Base-by-base conservation (phyloP, 441 rosid genomes). In the Eugenia klotzschiana region DNA sequence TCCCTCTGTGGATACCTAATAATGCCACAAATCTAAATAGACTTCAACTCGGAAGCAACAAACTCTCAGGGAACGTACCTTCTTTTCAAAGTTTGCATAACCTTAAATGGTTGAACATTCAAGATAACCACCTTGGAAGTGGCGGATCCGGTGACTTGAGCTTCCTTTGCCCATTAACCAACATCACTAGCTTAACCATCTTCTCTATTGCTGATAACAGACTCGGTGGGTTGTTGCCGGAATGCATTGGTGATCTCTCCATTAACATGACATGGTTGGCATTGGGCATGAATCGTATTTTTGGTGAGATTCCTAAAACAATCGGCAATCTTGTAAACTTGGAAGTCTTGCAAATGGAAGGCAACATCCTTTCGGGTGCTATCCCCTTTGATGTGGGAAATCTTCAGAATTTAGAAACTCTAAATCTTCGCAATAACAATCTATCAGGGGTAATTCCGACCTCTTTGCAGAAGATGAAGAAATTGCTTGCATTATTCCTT, bases 291-390 rank as follows among this genome's bases (percentile, higher is more conserved):
- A 57, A 57, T 57, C 2, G 9, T 57, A 57, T 57, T 2, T 1
- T 1, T 57, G 37, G 69, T 3, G 69, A 57, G 20, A 26, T 57
- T 3, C 69, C 69, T 1, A 26, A 2, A 57, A 8, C 20, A 57
- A 57, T 57, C 1, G 2, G 2, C 37, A 57, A 25, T 57, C 69
- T 57, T 26, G 37, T 57, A 8, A 57, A 57, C 37, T 26, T 57
- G 69, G 69, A 57, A 57, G 0, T 14, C 2, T 57, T 57, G 37
- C 0, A 0, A 0, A 26, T 57, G 10, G 0, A 0, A 1, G 0
- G 13, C 4, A 0, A 0, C 33, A 1, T 1, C 13, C 4, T 25
- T 25, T 56, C 33, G 0, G 64, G 64, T 0, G 33, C 3, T 56
- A 56, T 56, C 18, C 33, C 33, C 8, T 13, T 2, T 5, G 64